These are phyloP conservation scores for Erysimum cheiranthoides DNA, from an alignment of 345 rosid genomes.

Conservation along the genomic window DNA sequence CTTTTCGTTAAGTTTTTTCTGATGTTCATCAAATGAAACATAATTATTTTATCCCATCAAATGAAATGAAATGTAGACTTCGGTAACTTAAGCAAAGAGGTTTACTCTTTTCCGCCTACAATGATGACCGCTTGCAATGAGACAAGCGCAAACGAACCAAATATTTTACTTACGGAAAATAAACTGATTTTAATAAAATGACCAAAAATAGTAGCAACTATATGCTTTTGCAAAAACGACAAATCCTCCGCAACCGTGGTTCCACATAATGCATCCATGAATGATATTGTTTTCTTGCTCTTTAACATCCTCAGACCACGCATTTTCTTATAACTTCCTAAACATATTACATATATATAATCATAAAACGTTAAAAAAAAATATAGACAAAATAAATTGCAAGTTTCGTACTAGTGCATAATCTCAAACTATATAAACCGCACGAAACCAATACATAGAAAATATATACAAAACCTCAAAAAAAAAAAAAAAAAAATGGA, in stretches of 20 bases:
- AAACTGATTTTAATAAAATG: not conserved
- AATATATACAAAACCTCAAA: not conserved
- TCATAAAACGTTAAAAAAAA: not conserved
- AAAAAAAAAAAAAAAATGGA: slow-evolving; percentile 37
- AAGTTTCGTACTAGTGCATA: not conserved
- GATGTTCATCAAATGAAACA: not conserved
- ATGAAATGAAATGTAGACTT: not conserved
- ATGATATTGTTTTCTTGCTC: not conserved
- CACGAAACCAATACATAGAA: slow-evolving; percentile 4
- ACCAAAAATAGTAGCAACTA: not conserved
- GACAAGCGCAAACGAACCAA: slow-evolving; percentile 12
- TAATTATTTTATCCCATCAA: too few relatives aligned
- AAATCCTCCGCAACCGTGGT: not conserved
- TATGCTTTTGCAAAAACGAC: not conserved
- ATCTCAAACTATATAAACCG: slow-evolving; percentile 13
- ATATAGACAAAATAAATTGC: not conserved
- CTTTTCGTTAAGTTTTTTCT: too few relatives aligned
- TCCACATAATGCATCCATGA: slow-evolving; percentile 5
- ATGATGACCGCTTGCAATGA: slow-evolving; percentile 17
- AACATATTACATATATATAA: not conserved
- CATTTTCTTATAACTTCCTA: slow-evolving; percentile 15
- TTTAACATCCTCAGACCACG: not conserved
- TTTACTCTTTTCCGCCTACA: slow-evolving; percentile 18
- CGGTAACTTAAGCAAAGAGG: slow-evolving; percentile 2
- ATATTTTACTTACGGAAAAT: not conserved